Conservation (phyloP, 140 eudicot genomes). For the Senecio squalidus region DNA sequence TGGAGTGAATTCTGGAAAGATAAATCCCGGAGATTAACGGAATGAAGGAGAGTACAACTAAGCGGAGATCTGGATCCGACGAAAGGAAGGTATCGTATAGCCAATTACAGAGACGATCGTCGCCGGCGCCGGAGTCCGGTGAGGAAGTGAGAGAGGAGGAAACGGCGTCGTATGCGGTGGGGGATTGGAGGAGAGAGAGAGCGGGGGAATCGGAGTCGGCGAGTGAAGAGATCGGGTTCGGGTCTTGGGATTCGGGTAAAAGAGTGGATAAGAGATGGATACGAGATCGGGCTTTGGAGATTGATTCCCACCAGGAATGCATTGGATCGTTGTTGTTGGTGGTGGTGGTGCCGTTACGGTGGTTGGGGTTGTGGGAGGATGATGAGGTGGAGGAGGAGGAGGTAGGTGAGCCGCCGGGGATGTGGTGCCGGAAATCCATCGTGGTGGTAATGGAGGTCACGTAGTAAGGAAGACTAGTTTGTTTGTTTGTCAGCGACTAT, state of each 20-base stretch:
- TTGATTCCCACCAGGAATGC: conserved; percentile 98
- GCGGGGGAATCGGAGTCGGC: conserved; percentile 63
- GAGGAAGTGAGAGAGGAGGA: conserved; percentile 46
- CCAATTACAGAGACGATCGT: conserved; percentile 76
- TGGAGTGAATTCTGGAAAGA: conserved; percentile 54
- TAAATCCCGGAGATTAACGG: conserved; percentile 57
- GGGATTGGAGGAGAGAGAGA: conserved; percentile 37
- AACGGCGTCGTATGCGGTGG: conserved; percentile 56
- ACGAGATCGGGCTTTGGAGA: conserved; percentile 86
- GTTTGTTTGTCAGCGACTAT: background rate
- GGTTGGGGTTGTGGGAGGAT: conserved; percentile 28
- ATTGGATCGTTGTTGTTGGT: conserved; percentile 49
- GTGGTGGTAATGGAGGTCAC: background rate
- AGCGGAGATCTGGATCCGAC: conserved; percentile 70
- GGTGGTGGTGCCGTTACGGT: conserved; percentile 19
- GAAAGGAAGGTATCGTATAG: conserved; percentile 77
- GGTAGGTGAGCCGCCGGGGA: conserved; percentile 55
- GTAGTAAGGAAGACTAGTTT: background rate
- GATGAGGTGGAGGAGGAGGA: conserved; percentile 61
- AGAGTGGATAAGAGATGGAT: conserved; percentile 64
- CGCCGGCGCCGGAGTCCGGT: conserved; percentile 62
- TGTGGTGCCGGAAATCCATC: conserved; percentile 56
- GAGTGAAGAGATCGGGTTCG: conserved; percentile 40
- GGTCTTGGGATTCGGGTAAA: conserved; percentile 28
- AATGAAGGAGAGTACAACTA: conserved; percentile 67